These are phyloP conservation scores for Delonix regia DNA, from an alignment of 306 rosid genomes.

Conservation along the genomic window DNA sequence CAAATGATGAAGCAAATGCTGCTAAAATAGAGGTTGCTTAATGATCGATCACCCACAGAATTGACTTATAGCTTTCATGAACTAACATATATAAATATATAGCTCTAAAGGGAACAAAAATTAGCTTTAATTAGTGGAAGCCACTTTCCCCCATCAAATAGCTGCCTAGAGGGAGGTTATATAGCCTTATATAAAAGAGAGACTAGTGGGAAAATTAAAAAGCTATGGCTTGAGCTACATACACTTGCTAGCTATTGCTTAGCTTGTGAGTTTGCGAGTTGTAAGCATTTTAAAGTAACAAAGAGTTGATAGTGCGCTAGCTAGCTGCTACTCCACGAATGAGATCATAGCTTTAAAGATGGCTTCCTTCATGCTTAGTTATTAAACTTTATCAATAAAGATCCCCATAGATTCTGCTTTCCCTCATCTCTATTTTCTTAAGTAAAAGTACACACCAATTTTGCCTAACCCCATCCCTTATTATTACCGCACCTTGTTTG, in stretches of 20 bases:
- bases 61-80: conserved; percentile 32
- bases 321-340: conserved; percentile 45
- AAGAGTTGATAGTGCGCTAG: conserved; percentile 44
- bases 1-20: conserved; percentile 45
- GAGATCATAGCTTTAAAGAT: conserved; percentile 32
- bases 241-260: conserved; percentile 30
- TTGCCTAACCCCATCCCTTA: conserved; percentile 20
- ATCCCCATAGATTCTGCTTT: background rate
- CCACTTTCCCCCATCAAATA: conserved; percentile 48
- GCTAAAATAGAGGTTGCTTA: conserved; percentile 36
- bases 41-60: conserved; percentile 15
- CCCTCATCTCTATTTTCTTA: background rate
- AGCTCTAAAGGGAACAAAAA: conserved; percentile 37
- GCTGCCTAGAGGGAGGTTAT: background rate
- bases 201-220: conserved; percentile 45
- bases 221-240: conserved; percentile 30
- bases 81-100: conserved; percentile 24
- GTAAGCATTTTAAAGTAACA: conserved; percentile 14
- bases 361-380: conserved; percentile 4
- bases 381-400: conserved; percentile 23
- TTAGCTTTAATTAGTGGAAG: conserved; percentile 53
- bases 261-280: conserved; percentile 15
- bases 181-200: background rate
- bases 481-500: too few species aligned
- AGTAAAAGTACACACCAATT: background rate